A percentile compares a stretch with the other conserved stretches of the same genome.
phyloP scores from a whole-genome alignment of 805 yeast genomes.

The Saccharomycopsis synnaedendra region DNA sequence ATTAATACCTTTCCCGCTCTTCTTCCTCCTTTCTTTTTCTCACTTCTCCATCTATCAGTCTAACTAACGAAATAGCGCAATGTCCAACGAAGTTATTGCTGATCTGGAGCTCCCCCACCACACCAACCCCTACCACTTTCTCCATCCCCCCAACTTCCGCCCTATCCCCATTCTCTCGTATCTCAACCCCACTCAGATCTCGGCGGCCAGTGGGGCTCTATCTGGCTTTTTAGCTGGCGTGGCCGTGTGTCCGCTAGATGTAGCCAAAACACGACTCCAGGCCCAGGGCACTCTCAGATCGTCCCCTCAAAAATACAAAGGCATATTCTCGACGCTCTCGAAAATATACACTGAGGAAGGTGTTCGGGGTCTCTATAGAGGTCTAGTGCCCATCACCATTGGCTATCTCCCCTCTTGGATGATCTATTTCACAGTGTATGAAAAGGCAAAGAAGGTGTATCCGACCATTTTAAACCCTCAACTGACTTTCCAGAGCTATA shows the following conservation, averaged over 20 bases:
- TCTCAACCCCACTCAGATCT: slow-evolving; percentile 39
- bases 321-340: slow-evolving; percentile 50
- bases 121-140: background rate
- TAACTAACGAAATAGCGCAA: too few species aligned
- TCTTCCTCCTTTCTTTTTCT: too few species aligned
- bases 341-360: slow-evolving; percentile 74
- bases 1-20: too few species aligned
- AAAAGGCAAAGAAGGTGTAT: slow-evolving; percentile 51
- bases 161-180: slow-evolving; percentile 15
- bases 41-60: too few species aligned
- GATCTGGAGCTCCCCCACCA: too few species aligned
- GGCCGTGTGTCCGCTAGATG: slow-evolving; percentile 90
- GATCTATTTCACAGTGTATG: slow-evolving; percentile 87
- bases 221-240: slow-evolving; percentile 89
- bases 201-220: slow-evolving; percentile 84
- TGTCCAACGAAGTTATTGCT: too few species aligned
- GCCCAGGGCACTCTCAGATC: slow-evolving; percentile 58
- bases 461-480: slow-evolving; percentile 24
- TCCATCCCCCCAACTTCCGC: background rate
- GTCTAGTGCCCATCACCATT: slow-evolving; percentile 80
- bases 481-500: slow-evolving; percentile 16
- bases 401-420: slow-evolving; percentile 98
- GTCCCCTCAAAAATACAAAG: slow-evolving; percentile 33
- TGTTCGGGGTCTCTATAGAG: slow-evolving; percentile 71
- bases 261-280: slow-evolving; percentile 86